phyloP scores from a whole-genome alignment of 306 rosid genomes.

The Myrica gale region DNA sequence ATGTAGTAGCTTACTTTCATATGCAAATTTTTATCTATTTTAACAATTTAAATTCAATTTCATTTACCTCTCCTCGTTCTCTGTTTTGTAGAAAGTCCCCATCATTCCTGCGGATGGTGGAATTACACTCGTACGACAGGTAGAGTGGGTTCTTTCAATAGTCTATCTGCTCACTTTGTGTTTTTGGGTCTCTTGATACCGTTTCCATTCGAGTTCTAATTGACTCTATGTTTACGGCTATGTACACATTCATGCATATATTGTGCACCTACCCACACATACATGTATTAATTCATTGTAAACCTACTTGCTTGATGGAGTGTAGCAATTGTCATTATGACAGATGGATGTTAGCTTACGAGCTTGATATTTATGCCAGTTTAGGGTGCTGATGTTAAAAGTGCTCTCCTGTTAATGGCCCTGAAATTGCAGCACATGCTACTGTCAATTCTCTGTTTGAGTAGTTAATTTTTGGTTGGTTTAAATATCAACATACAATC shows the following conservation, averaged over 20 bases:
- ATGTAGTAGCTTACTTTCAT: neutral
- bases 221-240: conserved; percentile 13
- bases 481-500: neutral
- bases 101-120: conserved; percentile 77
- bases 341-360: neutral
- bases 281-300: neutral
- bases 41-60: conserved; percentile 13
- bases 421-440: conserved; percentile 10
- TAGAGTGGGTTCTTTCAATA: conserved; percentile 26
- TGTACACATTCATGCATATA: neutral
- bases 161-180: neutral
- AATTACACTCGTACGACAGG: conserved; percentile 64
- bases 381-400: conserved; percentile 17
- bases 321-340: neutral
- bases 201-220: conserved; percentile 13
- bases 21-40: conserved; percentile 4
- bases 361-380: conserved; percentile 1
- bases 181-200: neutral
- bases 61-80: conserved; percentile 16
- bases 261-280: neutral
- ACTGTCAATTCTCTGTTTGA: neutral
- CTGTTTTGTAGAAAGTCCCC: conserved; percentile 71
- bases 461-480: neutral
- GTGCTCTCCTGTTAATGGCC: conserved; percentile 4
- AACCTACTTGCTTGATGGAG: neutral